A percentile compares a stretch with the other conserved stretches of the same genome.
Evolutionary conservation across 2,329 filamentous ascomycete genomes (phyloP).

Genomic region (Colletotrichum agaves): DNA sequence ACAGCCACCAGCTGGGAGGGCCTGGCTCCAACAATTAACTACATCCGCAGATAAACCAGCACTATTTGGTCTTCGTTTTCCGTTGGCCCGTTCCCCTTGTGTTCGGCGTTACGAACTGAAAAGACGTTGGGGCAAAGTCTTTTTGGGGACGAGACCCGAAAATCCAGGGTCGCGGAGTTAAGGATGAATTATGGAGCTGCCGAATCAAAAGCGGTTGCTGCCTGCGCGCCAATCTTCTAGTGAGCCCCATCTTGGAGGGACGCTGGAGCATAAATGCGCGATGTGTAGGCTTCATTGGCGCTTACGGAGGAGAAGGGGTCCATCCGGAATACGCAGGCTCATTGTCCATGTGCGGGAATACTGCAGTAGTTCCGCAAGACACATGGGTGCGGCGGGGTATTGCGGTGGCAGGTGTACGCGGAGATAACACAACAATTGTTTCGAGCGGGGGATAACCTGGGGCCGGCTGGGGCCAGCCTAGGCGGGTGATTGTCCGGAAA

Average conservation of each 20-base stretch:
- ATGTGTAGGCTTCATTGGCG: not conserved
- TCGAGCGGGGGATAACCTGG: too few species aligned
- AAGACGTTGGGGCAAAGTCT: not conserved
- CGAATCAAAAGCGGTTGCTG: not conserved
- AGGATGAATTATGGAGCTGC: conserved; percentile 20
- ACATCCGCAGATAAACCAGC: not conserved
- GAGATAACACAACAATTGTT: not conserved
- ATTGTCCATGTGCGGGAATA: conserved; percentile 14
- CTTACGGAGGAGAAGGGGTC: not conserved
- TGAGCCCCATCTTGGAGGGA: not conserved
- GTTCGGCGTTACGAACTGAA: conserved; percentile 3
- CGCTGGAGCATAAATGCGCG: conserved; percentile 8
- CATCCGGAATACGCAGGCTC: not conserved
- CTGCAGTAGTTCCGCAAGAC: conserved; percentile 20
- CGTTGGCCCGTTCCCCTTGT: not conserved
- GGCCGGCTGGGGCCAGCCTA: too few species aligned
- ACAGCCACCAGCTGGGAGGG: too few species aligned
- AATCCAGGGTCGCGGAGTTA: conserved; percentile 7
- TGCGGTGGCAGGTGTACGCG: not conserved
- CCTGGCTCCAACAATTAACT: too few species aligned
- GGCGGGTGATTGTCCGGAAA: too few species aligned
- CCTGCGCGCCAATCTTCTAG: not conserved
- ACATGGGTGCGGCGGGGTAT: conserved; percentile 3
- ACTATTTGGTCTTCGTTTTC: not conserved
- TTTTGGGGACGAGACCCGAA: conserved; percentile 7